Conservation (phyloP, 2,329 filamentous ascomycete species). For the Pseudocercospora ulei region DNA sequence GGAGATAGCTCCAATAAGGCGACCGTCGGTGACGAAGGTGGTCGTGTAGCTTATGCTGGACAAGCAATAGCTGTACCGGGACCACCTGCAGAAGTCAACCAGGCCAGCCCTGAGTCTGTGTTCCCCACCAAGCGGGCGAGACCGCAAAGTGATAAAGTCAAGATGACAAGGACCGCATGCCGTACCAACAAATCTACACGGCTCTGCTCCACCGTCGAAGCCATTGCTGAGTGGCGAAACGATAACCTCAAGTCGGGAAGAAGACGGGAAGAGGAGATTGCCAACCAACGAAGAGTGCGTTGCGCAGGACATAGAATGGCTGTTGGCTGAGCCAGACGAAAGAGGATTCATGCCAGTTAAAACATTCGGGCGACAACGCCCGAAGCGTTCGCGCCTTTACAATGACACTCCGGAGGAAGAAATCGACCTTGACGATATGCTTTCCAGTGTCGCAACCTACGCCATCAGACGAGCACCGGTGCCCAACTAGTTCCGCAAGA, state of each 20-base stretch:
- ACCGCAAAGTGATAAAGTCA: slow-evolving; percentile 5
- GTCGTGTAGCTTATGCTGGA: not conserved
- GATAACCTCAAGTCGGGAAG: not conserved
- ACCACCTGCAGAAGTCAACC: not conserved
- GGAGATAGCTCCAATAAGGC: not conserved
- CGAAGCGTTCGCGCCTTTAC: not conserved
- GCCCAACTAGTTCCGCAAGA: not conserved
- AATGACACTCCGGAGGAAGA: slow-evolving; percentile 10
- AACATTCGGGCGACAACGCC: not conserved
- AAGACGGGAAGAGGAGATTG: not conserved
- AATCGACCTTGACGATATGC: slow-evolving; percentile 29
- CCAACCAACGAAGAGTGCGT: not conserved
- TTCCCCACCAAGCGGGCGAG: slow-evolving; percentile 7
- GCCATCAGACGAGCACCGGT: slow-evolving; percentile 9
- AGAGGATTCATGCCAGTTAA: not conserved
- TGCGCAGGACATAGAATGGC: not conserved
- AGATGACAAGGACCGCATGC: not conserved
- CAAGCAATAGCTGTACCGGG: not conserved
- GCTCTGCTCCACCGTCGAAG: not conserved
- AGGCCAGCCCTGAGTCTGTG: slow-evolving; percentile 6
- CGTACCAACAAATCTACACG: not conserved
- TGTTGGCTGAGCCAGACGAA: not conserved
- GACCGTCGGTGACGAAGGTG: slow-evolving; percentile 6
- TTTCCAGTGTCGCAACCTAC: slow-evolving; percentile 25
- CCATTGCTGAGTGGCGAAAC: not conserved